These are phyloP conservation scores for Alternaria brassicae DNA, from an alignment of 2,329 filamentous ascomycete species.

Conservation along the genomic window DNA sequence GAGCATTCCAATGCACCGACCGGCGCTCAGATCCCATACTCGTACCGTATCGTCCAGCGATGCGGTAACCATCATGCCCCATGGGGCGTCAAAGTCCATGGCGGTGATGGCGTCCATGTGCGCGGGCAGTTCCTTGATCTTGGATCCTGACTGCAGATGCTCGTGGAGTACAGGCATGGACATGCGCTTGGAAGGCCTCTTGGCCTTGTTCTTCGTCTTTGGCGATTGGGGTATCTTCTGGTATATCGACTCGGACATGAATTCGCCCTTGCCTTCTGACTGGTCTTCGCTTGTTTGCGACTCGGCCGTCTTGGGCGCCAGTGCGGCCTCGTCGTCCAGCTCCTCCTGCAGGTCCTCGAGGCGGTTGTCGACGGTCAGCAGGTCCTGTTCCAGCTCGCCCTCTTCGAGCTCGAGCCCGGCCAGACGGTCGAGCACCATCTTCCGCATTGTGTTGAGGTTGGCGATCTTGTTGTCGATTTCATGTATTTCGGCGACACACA, in stretches of 20 bases:
- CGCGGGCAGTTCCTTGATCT: constrained; percentile 85
- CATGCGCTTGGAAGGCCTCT: constrained; percentile 69
- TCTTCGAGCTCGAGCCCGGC: constrained; percentile 91
- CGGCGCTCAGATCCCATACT: constrained; percentile 96
- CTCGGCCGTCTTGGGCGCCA: constrained; percentile 52
- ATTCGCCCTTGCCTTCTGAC: constrained; percentile 64
- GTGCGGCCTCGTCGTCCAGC: constrained; percentile 58
- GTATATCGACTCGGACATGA: constrained; percentile 99
- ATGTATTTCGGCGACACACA: constrained; percentile 94
- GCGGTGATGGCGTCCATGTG: constrained; percentile 89
- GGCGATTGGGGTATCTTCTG: constrained; percentile 76
- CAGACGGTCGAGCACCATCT: constrained; percentile 86
- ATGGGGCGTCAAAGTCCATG: constrained; percentile 95
- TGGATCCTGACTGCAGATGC: constrained; percentile 87
- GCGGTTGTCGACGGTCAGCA: constrained; percentile 66
- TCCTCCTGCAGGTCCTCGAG: constrained; percentile 70
- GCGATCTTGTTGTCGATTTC: constrained; percentile 98
- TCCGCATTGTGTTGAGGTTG: constrained; percentile 90
- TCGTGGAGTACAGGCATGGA: constrained; percentile 96
- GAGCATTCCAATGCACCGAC: constrained; percentile 86
- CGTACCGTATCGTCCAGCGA: constrained; percentile 91
- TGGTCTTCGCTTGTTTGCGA: constrained; percentile 57
- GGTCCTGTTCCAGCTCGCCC: constrained; percentile 84
- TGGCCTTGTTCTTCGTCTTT: constrained; percentile 57
- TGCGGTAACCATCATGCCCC: constrained; percentile 91